Evolutionary conservation across 371 early-diverging fungal species (phyloP).

Genomic region (Mitosporidium daphniae): DNA sequence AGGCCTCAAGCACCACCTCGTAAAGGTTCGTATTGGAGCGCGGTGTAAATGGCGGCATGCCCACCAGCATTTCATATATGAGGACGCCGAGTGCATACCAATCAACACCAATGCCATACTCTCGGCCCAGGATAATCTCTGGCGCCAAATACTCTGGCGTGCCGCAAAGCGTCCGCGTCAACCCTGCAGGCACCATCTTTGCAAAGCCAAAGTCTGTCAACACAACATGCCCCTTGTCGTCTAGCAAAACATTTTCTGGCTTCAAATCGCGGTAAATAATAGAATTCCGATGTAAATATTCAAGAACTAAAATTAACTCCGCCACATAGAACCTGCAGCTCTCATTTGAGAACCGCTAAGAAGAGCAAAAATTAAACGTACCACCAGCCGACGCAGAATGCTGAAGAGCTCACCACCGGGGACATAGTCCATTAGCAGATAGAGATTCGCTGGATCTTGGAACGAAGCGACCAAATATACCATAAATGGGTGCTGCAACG

Average conservation of each 20-base stretch:
- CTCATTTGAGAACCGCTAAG: slow-evolving; percentile 38
- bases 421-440: slow-evolving; percentile 66
- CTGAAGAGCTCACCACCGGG: slow-evolving; percentile 74
- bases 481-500: slow-evolving; percentile 56
- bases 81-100: slow-evolving; percentile 80
- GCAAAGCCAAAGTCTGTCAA: slow-evolving; percentile 98
- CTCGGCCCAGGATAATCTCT: slow-evolving; percentile 70
- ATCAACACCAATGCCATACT: slow-evolving; percentile 72
- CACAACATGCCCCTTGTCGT: slow-evolving; percentile 69
- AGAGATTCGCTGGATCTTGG: slow-evolving; percentile 37
- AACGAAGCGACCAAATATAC: slow-evolving; percentile 64
- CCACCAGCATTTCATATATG: slow-evolving; percentile 45
- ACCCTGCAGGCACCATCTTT: slow-evolving; percentile 53
- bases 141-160: slow-evolving; percentile 96
- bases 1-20: slow-evolving; percentile 57
- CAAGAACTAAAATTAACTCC: slow-evolving; percentile 82
- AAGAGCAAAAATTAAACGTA: slow-evolving; percentile 15
- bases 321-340: slow-evolving; percentile 83
- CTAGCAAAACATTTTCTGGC: slow-evolving; percentile 73
- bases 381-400: slow-evolving; percentile 33
- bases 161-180: slow-evolving; percentile 87
- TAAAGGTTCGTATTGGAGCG: slow-evolving; percentile 13
- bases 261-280: slow-evolving; percentile 92
- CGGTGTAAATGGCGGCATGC: slow-evolving; percentile 8
- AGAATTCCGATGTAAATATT: slow-evolving; percentile 73